phyloP scores from a whole-genome alignment of 306 rosid species.

The Castanea sativa region DNA sequence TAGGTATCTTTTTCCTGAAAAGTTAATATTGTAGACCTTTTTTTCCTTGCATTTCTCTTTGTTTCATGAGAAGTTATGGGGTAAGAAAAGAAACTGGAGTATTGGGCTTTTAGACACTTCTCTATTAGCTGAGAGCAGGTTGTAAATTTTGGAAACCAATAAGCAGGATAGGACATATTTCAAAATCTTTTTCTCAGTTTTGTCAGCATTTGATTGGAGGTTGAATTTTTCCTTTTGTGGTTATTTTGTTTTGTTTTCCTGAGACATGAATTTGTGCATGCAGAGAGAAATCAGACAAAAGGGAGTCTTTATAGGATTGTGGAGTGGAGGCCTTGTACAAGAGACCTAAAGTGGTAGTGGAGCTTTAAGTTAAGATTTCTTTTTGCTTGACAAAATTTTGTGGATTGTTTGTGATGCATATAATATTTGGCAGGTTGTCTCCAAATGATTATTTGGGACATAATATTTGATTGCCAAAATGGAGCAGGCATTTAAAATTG shows the following conservation, averaged over 20 bases:
- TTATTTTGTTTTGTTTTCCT: too few relatives aligned
- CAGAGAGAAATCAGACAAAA: slow-evolving; percentile 59
- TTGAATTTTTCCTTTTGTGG: slow-evolving; percentile 6
- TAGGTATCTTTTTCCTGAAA: too few relatives aligned
- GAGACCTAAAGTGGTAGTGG: slow-evolving; percentile 53
- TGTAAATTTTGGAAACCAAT: neutral
- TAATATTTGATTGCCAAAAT: slow-evolving; percentile 6
- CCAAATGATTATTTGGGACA: neutral
- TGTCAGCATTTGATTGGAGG: too few relatives aligned
- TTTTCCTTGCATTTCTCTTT: neutral
- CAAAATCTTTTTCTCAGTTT: slow-evolving; percentile 4
- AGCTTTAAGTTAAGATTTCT: slow-evolving; percentile 1
- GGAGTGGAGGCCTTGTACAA: slow-evolving; percentile 89
- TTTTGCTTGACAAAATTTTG: neutral
- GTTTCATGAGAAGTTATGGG: neutral
- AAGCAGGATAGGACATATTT: too few relatives aligned
- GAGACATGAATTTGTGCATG: neutral
- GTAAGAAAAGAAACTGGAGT: slow-evolving; percentile 13
- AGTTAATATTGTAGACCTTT: neutral
- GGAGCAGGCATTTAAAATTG: neutral
- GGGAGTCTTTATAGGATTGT: slow-evolving; percentile 79
- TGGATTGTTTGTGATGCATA: neutral
- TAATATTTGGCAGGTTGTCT: neutral
- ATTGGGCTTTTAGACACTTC: slow-evolving; percentile 9
- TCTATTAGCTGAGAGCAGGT: neutral